Conservation (phyloP, 768 basidiomycete genomes). For the Tricholoma bakamatsutake region DNA sequence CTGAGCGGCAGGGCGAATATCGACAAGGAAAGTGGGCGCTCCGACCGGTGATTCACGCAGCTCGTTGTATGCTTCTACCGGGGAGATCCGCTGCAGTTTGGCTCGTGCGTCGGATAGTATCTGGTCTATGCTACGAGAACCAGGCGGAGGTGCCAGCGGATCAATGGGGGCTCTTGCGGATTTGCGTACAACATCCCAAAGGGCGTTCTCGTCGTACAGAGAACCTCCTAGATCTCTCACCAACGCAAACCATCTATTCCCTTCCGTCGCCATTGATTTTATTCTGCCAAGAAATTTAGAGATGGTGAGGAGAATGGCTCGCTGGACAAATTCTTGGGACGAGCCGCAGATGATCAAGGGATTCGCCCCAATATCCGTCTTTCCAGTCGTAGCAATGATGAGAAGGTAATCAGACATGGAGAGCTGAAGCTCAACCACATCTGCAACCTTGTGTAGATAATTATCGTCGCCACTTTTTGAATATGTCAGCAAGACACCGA, state of each 20-base stretch:
- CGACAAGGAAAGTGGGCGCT: constrained; percentile 69
- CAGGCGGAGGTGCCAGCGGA: constrained; percentile 57
- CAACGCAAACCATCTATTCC: constrained; percentile 33
- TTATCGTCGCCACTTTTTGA: constrained; percentile 49
- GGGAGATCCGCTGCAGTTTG: constrained; percentile 57
- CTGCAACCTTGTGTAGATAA: constrained; percentile 53
- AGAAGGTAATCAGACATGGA: constrained; percentile 43
- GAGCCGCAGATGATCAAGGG: constrained; percentile 57
- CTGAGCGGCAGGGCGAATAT: constrained; percentile 65
- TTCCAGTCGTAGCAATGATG: constrained; percentile 45
- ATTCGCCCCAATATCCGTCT: constrained; percentile 24
- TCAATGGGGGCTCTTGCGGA: constrained; percentile 53
- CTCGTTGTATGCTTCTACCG: constrained; percentile 54
- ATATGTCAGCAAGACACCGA: constrained; percentile 57
- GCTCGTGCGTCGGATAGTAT: constrained; percentile 56
- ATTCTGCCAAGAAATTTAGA: constrained; percentile 70
- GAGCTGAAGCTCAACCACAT: constrained; percentile 36
- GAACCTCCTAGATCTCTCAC: constrained; percentile 51
- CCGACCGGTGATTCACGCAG: constrained; percentile 45
- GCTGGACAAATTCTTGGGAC: constrained; percentile 50
- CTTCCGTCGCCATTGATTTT: constrained; percentile 29
- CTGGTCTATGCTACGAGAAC: constrained; percentile 53
- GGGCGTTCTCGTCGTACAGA: constrained; percentile 56
- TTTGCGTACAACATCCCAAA: constrained; percentile 69
- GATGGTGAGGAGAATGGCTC: constrained; percentile 56